Evolutionary conservation across 805 yeast genomes (phyloP), one percentile per base, ranked within the genome.

Genomic region (Myxozyma udenii): DNA sequence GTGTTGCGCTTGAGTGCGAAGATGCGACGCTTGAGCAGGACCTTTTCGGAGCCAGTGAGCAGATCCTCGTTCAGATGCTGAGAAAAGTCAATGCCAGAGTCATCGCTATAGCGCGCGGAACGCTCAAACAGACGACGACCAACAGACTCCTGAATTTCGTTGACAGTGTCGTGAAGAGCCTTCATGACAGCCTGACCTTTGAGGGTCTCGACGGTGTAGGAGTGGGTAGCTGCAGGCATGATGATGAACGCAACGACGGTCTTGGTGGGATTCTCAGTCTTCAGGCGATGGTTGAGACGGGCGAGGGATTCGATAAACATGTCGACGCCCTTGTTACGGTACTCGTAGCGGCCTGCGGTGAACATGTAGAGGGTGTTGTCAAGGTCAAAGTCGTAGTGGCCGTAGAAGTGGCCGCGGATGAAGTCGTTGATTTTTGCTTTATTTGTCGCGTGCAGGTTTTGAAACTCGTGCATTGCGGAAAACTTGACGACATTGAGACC

Each of bases 401-500:
- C 98, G 70, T 93, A 93, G 73, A 91, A 91, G 68, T 91, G 98
- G 58, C 98, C 98, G 63, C 95, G 82, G 57, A 93, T 84, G 66
- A 91, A 91, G 65, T 93, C 97, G 67, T 89, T 84, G 67, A 91
- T 90, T 68, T 87, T 88, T 48, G 83, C 95, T 75, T 91, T 91
- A 71, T 85, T 83, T 60, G 83, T 71, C 23, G 96, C 96, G 73
- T 91, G 98, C 70, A 91, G 75, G 70, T 93, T 91, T 72, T 91
- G 98, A 74, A 91, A 91, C 73, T 91, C 98, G 71, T 91, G 98
- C 61, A 91, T 95, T 0, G 98, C 98, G 65, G 87, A 91, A 72
- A 91, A 91, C 73, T 91, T 91, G 58, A 90, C 88, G 48, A 91
- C 98, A 67, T 91, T 91, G 57, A 91, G 77, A 22, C 98, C 98